Conservation (phyloP, 352 stramenopile genomes). For the Globisporangium acanthophoron region DNA sequence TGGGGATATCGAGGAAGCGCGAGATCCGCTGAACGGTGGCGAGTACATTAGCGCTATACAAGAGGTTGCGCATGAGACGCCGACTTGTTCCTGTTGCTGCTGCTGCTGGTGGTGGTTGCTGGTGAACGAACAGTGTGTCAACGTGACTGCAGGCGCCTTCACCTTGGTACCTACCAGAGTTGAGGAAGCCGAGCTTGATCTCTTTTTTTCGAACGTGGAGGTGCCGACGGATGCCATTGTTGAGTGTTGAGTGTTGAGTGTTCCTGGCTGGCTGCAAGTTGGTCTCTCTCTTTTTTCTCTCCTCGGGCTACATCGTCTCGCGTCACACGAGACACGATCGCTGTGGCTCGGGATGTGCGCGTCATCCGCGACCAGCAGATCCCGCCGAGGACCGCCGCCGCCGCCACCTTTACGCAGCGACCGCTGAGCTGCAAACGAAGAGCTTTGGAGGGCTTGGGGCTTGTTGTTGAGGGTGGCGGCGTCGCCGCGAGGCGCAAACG, state of each 20-base stretch:
- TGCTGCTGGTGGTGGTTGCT: background rate
- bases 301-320: background rate
- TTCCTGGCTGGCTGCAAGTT: background rate
- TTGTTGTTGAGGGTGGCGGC: too few species aligned
- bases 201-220: background rate
- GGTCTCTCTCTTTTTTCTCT: background rate
- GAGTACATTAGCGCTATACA: background rate
- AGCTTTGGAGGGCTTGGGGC: too few species aligned
- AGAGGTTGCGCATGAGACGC: background rate
- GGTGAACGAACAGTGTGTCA: too few species aligned
- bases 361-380: background rate
- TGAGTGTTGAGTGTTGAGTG: background rate
- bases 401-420: background rate
- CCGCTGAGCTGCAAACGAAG: background rate
- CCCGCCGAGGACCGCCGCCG: too few species aligned
- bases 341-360: background rate
- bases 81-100: background rate
- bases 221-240: background rate
- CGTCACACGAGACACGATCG: background rate
- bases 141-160: background rate
- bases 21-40: background rate
- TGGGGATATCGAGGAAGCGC: too few species aligned
- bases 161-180: constrained; percentile 4
- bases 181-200: background rate
- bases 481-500: background rate